phyloP scores from a whole-genome alignment of 148 eudicot species.

The Bassia scoparia region DNA sequence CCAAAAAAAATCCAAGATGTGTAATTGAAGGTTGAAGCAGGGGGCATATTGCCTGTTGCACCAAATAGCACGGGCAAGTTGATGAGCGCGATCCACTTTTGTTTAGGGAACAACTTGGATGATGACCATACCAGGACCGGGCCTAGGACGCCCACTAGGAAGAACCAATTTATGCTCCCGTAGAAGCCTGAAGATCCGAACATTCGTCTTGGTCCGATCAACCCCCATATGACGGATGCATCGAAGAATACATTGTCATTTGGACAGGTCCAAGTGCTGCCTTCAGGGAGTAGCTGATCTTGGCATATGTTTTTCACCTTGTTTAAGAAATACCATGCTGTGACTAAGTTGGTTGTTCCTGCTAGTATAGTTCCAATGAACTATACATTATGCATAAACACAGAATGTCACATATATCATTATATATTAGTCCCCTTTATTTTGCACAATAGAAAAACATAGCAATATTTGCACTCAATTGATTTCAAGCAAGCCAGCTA shows the following conservation, averaged over 20 bases:
- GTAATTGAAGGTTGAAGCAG: constrained; percentile 78
- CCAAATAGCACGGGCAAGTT: constrained; percentile 80
- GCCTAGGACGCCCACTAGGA: constrained; percentile 62
- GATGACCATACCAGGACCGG: constrained; percentile 67
- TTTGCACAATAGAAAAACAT: background rate
- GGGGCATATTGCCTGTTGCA: constrained; percentile 66
- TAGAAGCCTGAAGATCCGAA: constrained; percentile 68
- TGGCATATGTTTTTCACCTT: constrained; percentile 66
- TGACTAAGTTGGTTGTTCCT: constrained; percentile 63
- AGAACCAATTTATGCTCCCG: constrained; percentile 78
- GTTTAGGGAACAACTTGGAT: constrained; percentile 68
- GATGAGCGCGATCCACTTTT: constrained; percentile 70
- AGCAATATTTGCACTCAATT: no score
- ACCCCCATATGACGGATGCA: constrained; percentile 94
- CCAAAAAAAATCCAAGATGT: constrained; percentile 72
- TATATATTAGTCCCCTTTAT: background rate
- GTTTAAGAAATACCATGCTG: constrained; percentile 79
- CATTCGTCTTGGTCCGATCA: constrained; percentile 75
- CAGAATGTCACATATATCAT: background rate
- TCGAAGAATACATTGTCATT: constrained; percentile 73
- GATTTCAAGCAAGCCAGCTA: no score
- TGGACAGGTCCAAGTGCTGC: constrained; percentile 93
- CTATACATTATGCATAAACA: constrained; percentile 28
- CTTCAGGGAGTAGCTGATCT: constrained; percentile 57
- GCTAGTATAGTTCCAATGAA: constrained; percentile 82